These are phyloP conservation scores for Saccharum officinarum DNA, from an alignment of 176 grass and related monocot genomes.

Conservation along the genomic window DNA sequence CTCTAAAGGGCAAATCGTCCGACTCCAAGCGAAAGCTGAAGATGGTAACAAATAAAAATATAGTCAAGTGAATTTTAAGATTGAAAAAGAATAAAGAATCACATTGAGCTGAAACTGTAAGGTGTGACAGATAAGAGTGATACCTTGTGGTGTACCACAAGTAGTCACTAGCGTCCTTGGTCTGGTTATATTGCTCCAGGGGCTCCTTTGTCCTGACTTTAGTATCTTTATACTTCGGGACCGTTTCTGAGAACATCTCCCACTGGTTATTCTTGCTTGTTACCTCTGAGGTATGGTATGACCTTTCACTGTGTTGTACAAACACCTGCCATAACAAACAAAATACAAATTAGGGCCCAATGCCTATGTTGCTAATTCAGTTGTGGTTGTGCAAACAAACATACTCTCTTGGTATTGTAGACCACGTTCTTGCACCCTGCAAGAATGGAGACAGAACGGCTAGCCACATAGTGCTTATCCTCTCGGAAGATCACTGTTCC, in stretches of 20 bases:
- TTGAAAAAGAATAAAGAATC: background rate
- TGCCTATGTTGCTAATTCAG: slow-evolving; percentile 5
- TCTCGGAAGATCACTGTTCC: slow-evolving; percentile 69
- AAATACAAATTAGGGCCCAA: background rate
- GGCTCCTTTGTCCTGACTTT: slow-evolving; percentile 43
- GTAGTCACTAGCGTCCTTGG: slow-evolving; percentile 79
- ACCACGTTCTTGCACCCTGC: slow-evolving; percentile 70
- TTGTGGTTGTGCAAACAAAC: background rate
- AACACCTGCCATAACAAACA: slow-evolving; percentile 57
- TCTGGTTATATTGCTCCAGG: slow-evolving; percentile 75
- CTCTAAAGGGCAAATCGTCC: slow-evolving; percentile 80
- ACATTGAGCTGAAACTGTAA: background rate
- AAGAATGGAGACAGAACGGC: slow-evolving; percentile 82
- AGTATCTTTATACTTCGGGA: slow-evolving; percentile 46
- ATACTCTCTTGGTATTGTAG: slow-evolving; percentile 86
- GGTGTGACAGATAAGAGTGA: background rate
- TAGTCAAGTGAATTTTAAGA: background rate
- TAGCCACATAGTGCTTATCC: slow-evolving; percentile 54
- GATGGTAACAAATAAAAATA: slow-evolving; percentile 19
- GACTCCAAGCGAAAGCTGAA: slow-evolving; percentile 74
- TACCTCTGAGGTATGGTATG: slow-evolving; percentile 47
- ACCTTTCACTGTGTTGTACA: slow-evolving; percentile 79
- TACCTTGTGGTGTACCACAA: slow-evolving; percentile 94
- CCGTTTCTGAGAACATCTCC: slow-evolving; percentile 64
- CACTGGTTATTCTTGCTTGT: slow-evolving; percentile 49